Evolutionary conservation across 257 asterid genomes (phyloP).

Genomic region (Misopates orontium): DNA sequence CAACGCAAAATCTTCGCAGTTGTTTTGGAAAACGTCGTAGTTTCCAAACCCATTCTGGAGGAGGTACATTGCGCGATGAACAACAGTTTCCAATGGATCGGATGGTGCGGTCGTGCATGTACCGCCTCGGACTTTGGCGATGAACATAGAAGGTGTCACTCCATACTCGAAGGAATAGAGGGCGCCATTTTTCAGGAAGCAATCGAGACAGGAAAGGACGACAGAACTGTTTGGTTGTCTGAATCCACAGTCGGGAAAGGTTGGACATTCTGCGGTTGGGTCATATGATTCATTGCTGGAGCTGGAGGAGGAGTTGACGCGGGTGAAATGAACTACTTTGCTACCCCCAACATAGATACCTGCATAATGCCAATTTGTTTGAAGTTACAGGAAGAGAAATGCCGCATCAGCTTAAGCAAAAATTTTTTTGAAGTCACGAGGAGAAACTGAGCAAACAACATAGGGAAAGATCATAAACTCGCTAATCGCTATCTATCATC

Average conservation of each 20-base stretch:
- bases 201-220: constrained; percentile 74
- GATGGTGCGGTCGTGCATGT: constrained; percentile 88
- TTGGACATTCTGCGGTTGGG: constrained; percentile 49
- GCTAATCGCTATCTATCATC: no score
- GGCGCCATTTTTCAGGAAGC: constrained; percentile 71
- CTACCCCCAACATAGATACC: constrained; percentile 84
- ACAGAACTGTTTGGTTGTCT: constrained; percentile 76
- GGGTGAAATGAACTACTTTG: constrained; percentile 88
- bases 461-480: not conserved
- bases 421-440: not conserved
- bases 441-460: not conserved
- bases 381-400: not conserved
- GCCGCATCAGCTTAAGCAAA: not conserved
- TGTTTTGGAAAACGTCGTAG: constrained; percentile 81
- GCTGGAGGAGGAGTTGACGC: constrained; percentile 37
- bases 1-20: constrained; percentile 90
- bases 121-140: constrained; percentile 88
- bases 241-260: constrained; percentile 86
- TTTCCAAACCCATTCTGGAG: constrained; percentile 83
- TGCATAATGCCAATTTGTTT: constrained; percentile 24
- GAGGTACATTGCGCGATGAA: constrained; percentile 83
- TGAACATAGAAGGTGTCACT: constrained; percentile 61
- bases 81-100: constrained; percentile 52
- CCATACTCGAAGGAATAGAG: constrained; percentile 76
- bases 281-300: constrained; percentile 31